Conservation (phyloP, 805 yeast genomes). For the Candida endomychidarum region DNA sequence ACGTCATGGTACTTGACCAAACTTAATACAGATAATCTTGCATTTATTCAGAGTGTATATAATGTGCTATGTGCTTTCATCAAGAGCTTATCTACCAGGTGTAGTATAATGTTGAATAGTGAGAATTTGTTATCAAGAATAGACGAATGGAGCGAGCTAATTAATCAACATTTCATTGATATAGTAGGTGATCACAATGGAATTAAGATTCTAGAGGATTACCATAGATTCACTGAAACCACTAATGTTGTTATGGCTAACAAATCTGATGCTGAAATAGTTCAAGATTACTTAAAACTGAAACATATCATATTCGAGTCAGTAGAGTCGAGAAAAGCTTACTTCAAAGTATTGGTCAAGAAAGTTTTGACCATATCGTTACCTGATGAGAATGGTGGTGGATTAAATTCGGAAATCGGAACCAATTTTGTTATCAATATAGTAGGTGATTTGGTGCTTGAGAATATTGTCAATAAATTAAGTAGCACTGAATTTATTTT, state of each 20-base stretch:
- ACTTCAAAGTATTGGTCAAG: constrained; percentile 24
- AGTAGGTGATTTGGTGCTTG: constrained; percentile 30
- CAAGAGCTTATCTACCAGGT: constrained; percentile 16
- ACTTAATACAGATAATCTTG: constrained; percentile 32
- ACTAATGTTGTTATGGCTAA: constrained; percentile 7
- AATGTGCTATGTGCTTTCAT: constrained; percentile 23
- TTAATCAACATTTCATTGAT: constrained; percentile 24
- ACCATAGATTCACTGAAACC: background rate
- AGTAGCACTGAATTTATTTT: constrained; percentile 27
- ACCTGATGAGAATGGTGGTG: constrained; percentile 9
- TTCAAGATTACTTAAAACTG: constrained; percentile 15
- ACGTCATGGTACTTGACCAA: constrained; percentile 27
- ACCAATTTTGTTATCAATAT: constrained; percentile 23
- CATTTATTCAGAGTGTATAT: constrained; percentile 28
- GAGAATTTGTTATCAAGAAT: constrained; percentile 19
- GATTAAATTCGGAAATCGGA: constrained; percentile 25
- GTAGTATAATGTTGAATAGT: constrained; percentile 8
- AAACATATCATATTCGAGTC: constrained; percentile 23
- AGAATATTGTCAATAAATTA: constrained; percentile 23
- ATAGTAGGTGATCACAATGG: constrained; percentile 15
- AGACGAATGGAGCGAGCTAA: constrained; percentile 24
- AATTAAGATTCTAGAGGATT: constrained; percentile 17
- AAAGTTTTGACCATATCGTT: constrained; percentile 22
- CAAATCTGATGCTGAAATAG: constrained; percentile 10
- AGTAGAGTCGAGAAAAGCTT: constrained; percentile 13